Evolutionary conservation across 805 yeast species (phyloP), one percentile per base, ranked within the genome.

Genomic region (Candida hungchunana): DNA sequence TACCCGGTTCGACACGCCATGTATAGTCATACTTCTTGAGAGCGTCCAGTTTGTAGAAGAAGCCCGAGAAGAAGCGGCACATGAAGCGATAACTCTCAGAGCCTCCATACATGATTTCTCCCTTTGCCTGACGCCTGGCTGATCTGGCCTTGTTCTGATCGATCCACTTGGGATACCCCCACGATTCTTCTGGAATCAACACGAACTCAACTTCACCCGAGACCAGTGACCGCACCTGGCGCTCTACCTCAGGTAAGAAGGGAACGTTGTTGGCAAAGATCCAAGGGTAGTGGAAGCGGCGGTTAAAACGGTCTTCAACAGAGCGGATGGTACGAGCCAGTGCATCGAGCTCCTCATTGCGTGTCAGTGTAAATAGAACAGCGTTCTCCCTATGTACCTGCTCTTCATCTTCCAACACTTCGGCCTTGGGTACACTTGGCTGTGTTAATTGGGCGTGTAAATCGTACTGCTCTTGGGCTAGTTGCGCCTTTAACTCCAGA

Each of bases 231-330:
- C 56, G 25, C 0, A 71, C 53, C 16, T 50, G 46, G 11, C 40
- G 32, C 16, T 59, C 59, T 42, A 75, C 72, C 7, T 64, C 62
- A 1, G 50, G 44, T 3, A 62, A 47, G 44, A 75, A 75, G 1
- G 64, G 65, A 37, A 62, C 60, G 43, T 75, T 69, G 43, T 73
- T 75, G 18, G 69, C 53, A 46, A 75, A 86, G 14, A 83, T 83
- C 95, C 95, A 86, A 45, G 89, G 95, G 54, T 86, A 86, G 40
- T 79, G 68, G 63, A 62, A 84, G 34, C 76, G 68, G 12, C 60
- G 52, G 64, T 86, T 86, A 68, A 86, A 86, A 43, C 94, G 64
- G 58, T 84, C 94, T 60, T 86, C 95, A 42, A 83, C 64, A 32
- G 73, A 71, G 55, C 81, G 66, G 39, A 81, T 75, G 8, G 86